Evolutionary conservation across 345 rosid species (phyloP).

Genomic region (Eutrema japonicum): DNA sequence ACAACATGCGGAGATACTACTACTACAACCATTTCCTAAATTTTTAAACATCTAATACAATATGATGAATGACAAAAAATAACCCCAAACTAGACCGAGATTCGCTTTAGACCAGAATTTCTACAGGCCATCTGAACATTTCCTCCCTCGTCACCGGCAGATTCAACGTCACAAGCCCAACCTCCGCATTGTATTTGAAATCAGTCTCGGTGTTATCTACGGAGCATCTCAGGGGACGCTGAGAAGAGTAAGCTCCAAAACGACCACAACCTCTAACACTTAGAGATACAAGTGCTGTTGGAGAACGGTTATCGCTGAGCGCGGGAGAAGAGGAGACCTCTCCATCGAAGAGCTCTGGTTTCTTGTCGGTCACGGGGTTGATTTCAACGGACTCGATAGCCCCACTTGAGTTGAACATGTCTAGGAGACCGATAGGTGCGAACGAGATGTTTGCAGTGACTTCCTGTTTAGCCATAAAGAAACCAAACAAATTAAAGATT

Average conservation of each 20-base stretch:
- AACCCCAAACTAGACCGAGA: neutral
- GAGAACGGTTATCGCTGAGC: constrained; percentile 51
- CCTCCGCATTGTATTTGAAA: constrained; percentile 57
- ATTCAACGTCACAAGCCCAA: constrained; percentile 62
- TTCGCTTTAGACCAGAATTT: constrained; percentile 58
- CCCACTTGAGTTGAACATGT: constrained; percentile 88
- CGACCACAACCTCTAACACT: constrained; percentile 77
- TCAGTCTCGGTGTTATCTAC: constrained; percentile 57
- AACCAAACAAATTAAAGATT: neutral
- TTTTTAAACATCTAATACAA: constrained; percentile 4
- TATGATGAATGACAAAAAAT: constrained; percentile 25
- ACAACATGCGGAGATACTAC: constrained; percentile 20
- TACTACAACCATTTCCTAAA: constrained; percentile 22
- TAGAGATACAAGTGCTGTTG: constrained; percentile 58
- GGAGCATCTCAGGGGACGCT: constrained; percentile 64
- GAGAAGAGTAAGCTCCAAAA: constrained; percentile 77
- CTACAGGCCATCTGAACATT: constrained; percentile 84
- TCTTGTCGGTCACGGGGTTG: constrained; percentile 44
- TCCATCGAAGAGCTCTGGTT: constrained; percentile 57
- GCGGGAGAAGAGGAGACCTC: constrained; percentile 48
- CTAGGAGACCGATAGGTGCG: constrained; percentile 83
- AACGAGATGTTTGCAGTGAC: constrained; percentile 62
- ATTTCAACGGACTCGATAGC: constrained; percentile 67
- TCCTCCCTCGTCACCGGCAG: constrained; percentile 70
- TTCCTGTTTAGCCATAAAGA: constrained; percentile 52